Base-by-base conservation (phyloP, 129 eudicot species). In the Heracleum sosnowskyi region DNA sequence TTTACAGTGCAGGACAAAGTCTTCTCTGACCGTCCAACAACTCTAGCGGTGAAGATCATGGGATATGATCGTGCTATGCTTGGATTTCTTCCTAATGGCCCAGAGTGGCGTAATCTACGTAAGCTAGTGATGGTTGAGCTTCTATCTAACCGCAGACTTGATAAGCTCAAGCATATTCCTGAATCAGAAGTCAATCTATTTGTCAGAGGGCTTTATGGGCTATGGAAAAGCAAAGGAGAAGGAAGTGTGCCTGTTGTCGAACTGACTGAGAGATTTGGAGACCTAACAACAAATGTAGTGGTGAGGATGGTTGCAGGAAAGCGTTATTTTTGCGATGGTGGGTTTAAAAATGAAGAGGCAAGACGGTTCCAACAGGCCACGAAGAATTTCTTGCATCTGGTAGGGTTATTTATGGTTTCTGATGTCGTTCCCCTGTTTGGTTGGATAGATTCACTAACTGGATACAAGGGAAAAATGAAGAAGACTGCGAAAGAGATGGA, bases 31-130 rank as follows among this genome's bases (percentile, higher is more conserved):
- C 78, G 83, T 20, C 78, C 83, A 1, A 78, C 20, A 41, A 28
- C 45, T 57, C 46, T 73, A 24, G 57, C 69, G 12, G 74, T 36
- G 11, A 34, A 74, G n/a, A 33, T 37, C 33, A 29, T 80, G 29
- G 45, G 79, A 35, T 80, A 80, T 57, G 57, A 80, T 41, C 41
- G 29, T 34, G 64, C 75, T 80, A 53, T 86, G 34, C 79, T 78
- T 40, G 42, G 42, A 26, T 17, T 83, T 28, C 46, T 76, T 37
- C 79, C 81, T 53, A 83, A 86, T 36, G 87, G 90, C 7, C 41
- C 83, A n/a, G 81, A 78, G 35, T 86, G 90, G 90, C 85, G 87
- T 18, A 78, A 86, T 15, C 77, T 83, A 29, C 87, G 87, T n/a
- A 81, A 82, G 85, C 36, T 83, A 62, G 53, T 79, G 17, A 75